Evolutionary conservation across 192 early-diverging fungal species (phyloP), one percentile per base, ranked within the genome.

Genomic region (Podila verticillata): DNA sequence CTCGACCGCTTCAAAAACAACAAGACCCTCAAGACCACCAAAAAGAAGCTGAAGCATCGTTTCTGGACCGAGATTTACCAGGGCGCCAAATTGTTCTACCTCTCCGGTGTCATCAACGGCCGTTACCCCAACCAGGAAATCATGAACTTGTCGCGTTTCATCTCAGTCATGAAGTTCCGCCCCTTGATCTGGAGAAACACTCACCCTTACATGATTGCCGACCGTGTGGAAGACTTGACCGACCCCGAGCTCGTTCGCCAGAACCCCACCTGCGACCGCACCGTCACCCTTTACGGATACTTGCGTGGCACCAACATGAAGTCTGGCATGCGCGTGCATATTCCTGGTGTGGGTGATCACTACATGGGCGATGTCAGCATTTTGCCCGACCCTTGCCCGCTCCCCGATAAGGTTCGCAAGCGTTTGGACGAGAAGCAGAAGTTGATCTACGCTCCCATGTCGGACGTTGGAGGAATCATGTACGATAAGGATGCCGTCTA

Each of bases 61-160:
- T 99, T 99, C 87, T 99, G 98, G 98, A 98, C 98, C n/a, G 98
- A 99, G 78, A 98, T 98, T 65, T 98, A 99, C 82, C 94, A 99
- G 70, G 98, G 98, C 24, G 98, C 98, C 63, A 99, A 99, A 84
- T 85, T 99, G 19, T 99, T 99, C 70, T 98, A 98, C 72, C 86
- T 99, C n/a, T 95, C 95, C 5, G 97, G 98, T 29, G 86, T 98
- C 26, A 94, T 98, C 83, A 96, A 98, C 73, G 96, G 95, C 36
- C 89, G 91, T 44, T 99, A 99, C 79, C 88, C 94, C 30, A 96
- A 97, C 73, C 92, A 91, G 73, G 98, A 99, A 75, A 90, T 98
- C 65, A 82, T 96, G 75, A 99, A 99, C 82, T 73, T 99, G 44
- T 95, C 95, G 44, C 88, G 98, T 29, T 99, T 98, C 79, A 96